Conservation (phyloP, 2,329 filamentous ascomycete genomes). For the Elsinoe australis region DNA sequence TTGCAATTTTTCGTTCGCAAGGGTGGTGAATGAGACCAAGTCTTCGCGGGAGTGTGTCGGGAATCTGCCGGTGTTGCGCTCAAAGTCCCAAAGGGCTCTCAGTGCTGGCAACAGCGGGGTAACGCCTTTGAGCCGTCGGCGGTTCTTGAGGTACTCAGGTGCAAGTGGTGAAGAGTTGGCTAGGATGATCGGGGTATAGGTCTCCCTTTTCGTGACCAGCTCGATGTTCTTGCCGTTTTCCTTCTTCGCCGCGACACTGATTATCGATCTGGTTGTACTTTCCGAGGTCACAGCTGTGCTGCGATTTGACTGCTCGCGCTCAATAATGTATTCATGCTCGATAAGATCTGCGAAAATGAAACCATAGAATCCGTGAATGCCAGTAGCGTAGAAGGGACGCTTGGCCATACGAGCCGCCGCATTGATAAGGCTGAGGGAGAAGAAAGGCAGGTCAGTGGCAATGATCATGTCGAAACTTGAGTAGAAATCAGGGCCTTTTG, state of each 20-base stretch:
- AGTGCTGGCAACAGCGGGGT: slow-evolving; percentile 77
- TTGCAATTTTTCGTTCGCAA: slow-evolving; percentile 70
- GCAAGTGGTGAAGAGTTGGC: slow-evolving; percentile 68
- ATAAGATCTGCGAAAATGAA: slow-evolving; percentile 94
- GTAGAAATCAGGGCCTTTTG: slow-evolving; percentile 68
- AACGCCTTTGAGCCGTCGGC: slow-evolving; percentile 64
- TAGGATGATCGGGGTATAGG: slow-evolving; percentile 82
- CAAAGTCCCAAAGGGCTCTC: slow-evolving; percentile 84
- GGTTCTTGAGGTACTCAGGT: slow-evolving; percentile 59
- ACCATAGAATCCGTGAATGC: slow-evolving; percentile 82
- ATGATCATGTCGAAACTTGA: slow-evolving; percentile 75
- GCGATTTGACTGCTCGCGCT: slow-evolving; percentile 74
- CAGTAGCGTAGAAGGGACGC: slow-evolving; percentile 81
- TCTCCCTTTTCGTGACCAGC: slow-evolving; percentile 82
- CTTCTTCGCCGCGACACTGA: slow-evolving; percentile 62
- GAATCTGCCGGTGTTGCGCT: slow-evolving; percentile 37
- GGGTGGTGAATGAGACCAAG: slow-evolving; percentile 65
- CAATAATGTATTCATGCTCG: slow-evolving; percentile 79
- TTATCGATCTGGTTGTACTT: slow-evolving; percentile 67
- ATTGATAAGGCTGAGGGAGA: slow-evolving; percentile 70
- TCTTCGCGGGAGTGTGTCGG: slow-evolving; percentile 55
- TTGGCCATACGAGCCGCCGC: slow-evolving; percentile 71
- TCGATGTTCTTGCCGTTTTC: slow-evolving; percentile 64
- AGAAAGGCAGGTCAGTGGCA: slow-evolving; percentile 75
- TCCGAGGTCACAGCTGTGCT: slow-evolving; percentile 50